Evolutionary conservation across 805 yeast genomes (phyloP).

Genomic region (Myxozyma geophila): DNA sequence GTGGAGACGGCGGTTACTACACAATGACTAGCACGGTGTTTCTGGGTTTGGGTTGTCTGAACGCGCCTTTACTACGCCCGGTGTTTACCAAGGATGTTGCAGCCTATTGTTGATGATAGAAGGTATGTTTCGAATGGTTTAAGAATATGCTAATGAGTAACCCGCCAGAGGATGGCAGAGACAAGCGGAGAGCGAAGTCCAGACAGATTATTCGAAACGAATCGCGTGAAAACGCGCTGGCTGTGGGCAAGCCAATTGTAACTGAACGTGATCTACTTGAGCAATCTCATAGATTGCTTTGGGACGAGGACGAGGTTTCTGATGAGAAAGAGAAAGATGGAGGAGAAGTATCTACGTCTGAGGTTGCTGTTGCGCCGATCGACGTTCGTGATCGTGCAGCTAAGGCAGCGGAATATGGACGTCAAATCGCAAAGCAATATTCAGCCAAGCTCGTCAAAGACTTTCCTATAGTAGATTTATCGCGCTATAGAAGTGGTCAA

Average conservation of each 20-base stretch:
- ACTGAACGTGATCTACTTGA: slow-evolving; percentile 30
- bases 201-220: slow-evolving; percentile 1
- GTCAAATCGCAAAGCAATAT: slow-evolving; percentile 19
- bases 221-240: not conserved
- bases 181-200: not conserved
- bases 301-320: slow-evolving; percentile 15
- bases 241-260: not conserved
- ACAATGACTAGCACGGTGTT: no score
- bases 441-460: slow-evolving; percentile 19
- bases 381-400: slow-evolving; percentile 10
- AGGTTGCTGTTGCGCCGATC: not conserved
- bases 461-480: slow-evolving; percentile 25
- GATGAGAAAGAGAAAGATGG: not conserved
- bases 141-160: not conserved
- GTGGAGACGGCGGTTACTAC: no score
- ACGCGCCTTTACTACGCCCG: no score
- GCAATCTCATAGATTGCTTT: slow-evolving; percentile 17
- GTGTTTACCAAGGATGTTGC: no score
- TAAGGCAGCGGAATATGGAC: slow-evolving; percentile 19
- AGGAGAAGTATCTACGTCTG: not conserved
- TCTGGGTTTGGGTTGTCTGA: no score
- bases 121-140: not conserved
- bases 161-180: not conserved
- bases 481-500: slow-evolving; percentile 23
- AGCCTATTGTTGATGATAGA: no score